These are phyloP conservation scores for Tinospora cordifolia DNA, from an alignment of 164 flowering plant genomes.

Conservation along the genomic window DNA sequence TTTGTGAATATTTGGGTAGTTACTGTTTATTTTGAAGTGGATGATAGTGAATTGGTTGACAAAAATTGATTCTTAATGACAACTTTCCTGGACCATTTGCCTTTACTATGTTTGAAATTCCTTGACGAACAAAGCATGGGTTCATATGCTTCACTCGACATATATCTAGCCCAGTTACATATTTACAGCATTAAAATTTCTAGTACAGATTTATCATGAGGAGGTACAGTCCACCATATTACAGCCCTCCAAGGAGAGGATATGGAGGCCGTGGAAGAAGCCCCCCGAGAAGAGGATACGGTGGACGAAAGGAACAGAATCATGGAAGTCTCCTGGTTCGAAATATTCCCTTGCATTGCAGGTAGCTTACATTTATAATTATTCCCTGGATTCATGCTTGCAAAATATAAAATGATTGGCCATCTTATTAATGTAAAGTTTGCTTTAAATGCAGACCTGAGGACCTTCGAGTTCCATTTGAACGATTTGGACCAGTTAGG, in stretches of 20 bases:
- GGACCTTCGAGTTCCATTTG: constrained; percentile 71
- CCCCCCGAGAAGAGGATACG: constrained; percentile 43
- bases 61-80: no score
- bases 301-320: constrained; percentile 54
- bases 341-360: constrained; percentile 72
- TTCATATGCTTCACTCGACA: no score
- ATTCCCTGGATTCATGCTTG: not conserved
- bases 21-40: no score
- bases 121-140: no score
- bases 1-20: no score
- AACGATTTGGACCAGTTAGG: constrained; percentile 73
- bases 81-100: no score
- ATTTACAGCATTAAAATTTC: not conserved
- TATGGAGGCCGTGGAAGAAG: constrained; percentile 54
- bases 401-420: not conserved
- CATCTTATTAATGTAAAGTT: not conserved
- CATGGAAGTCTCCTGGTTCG: constrained; percentile 81
- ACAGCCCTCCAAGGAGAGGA: constrained; percentile 74
- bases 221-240: constrained; percentile 41
- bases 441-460: constrained; percentile 46
- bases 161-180: not conserved
- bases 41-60: no score
- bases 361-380: constrained; percentile 26
- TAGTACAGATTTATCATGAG: constrained; percentile 27
- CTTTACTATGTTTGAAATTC: no score